Base-by-base conservation (phyloP, 2,329 filamentous ascomycete genomes). In the Fusarium albosuccineum region DNA sequence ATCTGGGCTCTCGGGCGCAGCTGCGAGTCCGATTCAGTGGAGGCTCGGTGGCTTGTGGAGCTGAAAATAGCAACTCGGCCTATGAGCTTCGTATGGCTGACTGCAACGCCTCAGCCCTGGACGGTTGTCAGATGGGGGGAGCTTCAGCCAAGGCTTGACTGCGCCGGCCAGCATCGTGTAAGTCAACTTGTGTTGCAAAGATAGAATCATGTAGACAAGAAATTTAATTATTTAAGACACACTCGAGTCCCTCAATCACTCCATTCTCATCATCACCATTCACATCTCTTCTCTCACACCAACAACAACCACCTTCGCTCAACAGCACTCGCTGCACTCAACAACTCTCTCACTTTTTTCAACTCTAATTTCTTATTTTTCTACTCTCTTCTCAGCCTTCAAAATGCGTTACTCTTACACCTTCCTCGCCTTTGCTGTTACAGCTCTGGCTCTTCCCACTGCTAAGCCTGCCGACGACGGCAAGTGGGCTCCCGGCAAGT, bases 351-450 rank as follows among this genome's bases (percentile, higher is more conserved):
- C n/a, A 40, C 22, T n/a, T 37, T 5, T 4, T 1, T 33, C 37
- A 37, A 9, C 22, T 22, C 3, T 37, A 44, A 39, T 48, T 60
- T 14, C 29, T 59, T 48, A 37, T 36, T 57, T 46, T 9, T 27
- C 5, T 7, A 26, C 17, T 40, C 11, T 54, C 7, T 3, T n/a
- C 39, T 17, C 26, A 27, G 17, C 7, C 39, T 42, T 5, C 56
- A 67, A 9, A 3, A 70, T 70, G 68, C 68, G 68, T 30, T 70
- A 71, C 63, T 70, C 66, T 8, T 64, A 51, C 60, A 67, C 68
- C 40, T 9, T 70, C 10, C 45, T 71, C 40, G 68, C 62, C 52
- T 69, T 70, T 62, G 68, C 68, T 60, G 62, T 54, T 16, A 71
- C 62, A 52, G 68, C 68, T 61, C 50, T 70, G 55, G 68, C 68